Evolutionary conservation across 345 rosid species (phyloP), one percentile per base, ranked within the genome.

Genomic region (Linum trigynum): DNA sequence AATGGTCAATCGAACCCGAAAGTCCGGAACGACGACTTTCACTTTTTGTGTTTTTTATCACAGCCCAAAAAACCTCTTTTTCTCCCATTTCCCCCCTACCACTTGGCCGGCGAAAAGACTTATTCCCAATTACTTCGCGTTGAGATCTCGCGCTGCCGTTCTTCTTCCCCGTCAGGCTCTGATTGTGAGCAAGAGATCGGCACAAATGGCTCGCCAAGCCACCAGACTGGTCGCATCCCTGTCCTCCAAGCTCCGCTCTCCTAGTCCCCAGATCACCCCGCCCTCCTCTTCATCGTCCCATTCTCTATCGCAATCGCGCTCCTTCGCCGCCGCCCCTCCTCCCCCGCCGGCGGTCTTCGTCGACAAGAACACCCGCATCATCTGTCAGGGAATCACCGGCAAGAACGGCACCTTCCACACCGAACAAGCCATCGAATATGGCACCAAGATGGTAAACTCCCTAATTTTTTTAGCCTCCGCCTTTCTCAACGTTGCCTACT

Each of bases 331-430:
- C 17, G 80, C 84, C 67, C 79, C 88, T 38, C 67, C 72, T 2
- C 75, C 81, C 39, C 83, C 77, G 45, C 89, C 97, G 17, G 86
- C 97, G 0, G 99, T 89, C 2, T 94, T 94, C 75, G 95, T 89
- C 0, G 96, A 91, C 83, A 87, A 95, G 73, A 95, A 80, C 75
- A 89, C 91, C 0, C 83, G 99, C 45, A 85, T 94, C 55, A 83
- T 94, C 15, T 95, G 97, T 72, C 99, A 95, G 73, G 99, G 99
- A 8, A 88, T 95, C 78, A 95, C 97, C 36, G 97, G 99, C 1
- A 91, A 87, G 74, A 90, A 87, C 65, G 97, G 95, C 7, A 91
- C 95, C 32, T 91, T 91, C 73, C 96, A 91, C 83, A 87, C 99
- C 48, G 97, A 90, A 55, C 96, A 58, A 58, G 61, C 61, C 36